phyloP scores from a whole-genome alignment of 2,329 filamentous ascomycete genomes.

The Fusarium albosuccineum region DNA sequence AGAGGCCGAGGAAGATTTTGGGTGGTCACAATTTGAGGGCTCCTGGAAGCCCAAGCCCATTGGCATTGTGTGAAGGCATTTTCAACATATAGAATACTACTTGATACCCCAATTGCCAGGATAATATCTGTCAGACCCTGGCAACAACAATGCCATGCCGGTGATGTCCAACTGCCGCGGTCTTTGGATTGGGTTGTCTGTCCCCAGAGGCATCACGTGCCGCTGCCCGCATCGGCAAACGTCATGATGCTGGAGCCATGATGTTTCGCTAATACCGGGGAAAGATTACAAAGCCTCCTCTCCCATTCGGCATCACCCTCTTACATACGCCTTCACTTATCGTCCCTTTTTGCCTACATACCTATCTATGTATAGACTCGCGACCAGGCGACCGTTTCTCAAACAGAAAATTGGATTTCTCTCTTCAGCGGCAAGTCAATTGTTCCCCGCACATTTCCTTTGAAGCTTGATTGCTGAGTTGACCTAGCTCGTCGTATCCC shows the following conservation, averaged over 20 bases:
- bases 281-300: slow-evolving; percentile 44
- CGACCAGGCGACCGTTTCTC: slow-evolving; percentile 52
- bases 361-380: slow-evolving; percentile 61
- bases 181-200: not conserved
- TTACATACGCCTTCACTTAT: slow-evolving; percentile 15
- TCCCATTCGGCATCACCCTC: slow-evolving; percentile 37
- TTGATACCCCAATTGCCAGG: slow-evolving; percentile 26
- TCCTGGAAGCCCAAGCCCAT: slow-evolving; percentile 71
- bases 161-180: not conserved
- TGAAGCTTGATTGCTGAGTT: slow-evolving; percentile 11
- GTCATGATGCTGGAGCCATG: slow-evolving; percentile 41
- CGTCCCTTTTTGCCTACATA: not conserved
- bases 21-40: slow-evolving; percentile 65
- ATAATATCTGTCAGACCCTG: not conserved
- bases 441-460: not conserved
- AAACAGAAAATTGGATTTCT: slow-evolving; percentile 48
- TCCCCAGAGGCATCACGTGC: slow-evolving; percentile 39
- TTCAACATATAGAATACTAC: not conserved
- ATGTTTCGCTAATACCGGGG: slow-evolving; percentile 25
- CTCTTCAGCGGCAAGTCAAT: slow-evolving; percentile 39
- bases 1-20: slow-evolving; percentile 39
- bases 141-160: not conserved
- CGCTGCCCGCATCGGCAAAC: slow-evolving; percentile 26
- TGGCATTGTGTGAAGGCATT: slow-evolving; percentile 60
- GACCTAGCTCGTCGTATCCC: slow-evolving; percentile 36